A percentile compares a stretch with the other conserved stretches of the same genome.
These are phyloP conservation scores for Pseudogymnoascus sp. DNA, from an alignment of 2,329 filamentous ascomycete species.

Conservation along the genomic window DNA sequence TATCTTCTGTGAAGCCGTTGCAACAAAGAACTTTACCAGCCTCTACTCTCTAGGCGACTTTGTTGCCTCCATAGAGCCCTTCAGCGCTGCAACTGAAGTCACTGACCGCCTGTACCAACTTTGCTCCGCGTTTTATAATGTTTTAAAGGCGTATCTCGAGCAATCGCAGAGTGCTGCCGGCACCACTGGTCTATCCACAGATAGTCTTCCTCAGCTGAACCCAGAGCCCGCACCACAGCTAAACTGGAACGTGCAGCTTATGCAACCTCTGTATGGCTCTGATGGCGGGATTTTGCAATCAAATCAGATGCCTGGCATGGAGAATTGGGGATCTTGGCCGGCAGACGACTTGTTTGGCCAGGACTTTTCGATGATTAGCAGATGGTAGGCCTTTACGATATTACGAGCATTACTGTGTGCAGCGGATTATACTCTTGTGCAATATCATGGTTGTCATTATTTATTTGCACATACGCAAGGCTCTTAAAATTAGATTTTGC, in stretches of 20 bases:
- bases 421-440: neutral
- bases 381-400: neutral
- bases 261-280: neutral
- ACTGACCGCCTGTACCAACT: neutral
- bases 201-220: neutral
- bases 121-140: neutral
- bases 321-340: neutral
- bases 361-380: neutral
- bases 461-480: neutral
- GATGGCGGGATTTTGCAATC: neutral
- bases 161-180: neutral
- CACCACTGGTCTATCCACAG: neutral
- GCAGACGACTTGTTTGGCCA: neutral
- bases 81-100: neutral
- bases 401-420: neutral
- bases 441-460: neutral
- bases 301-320: neutral
- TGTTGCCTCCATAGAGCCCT: constrained; percentile 33
- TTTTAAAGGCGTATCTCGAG: neutral
- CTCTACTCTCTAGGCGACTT: constrained; percentile 36
- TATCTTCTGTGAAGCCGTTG: constrained; percentile 17
- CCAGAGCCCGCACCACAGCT: neutral
- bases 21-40: constrained; percentile 32
- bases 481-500: neutral
- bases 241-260: neutral